A percentile compares a stretch with the other conserved stretches of the same genome.
These are phyloP conservation scores for Zygotorulaspora florentina DNA, from an alignment of 805 yeast species.

Conservation along the genomic window DNA sequence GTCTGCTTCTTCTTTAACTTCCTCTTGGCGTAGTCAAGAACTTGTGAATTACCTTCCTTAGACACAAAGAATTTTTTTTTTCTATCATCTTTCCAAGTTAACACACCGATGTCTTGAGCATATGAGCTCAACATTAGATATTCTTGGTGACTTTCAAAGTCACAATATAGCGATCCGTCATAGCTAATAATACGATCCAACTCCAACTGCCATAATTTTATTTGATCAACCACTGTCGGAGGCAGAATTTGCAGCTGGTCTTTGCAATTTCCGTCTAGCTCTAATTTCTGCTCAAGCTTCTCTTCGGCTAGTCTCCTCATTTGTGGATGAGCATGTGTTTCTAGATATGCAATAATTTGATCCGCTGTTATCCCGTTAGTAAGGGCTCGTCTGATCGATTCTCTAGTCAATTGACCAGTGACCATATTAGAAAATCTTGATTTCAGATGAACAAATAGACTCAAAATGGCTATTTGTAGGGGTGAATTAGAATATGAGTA, in stretches of 20 bases:
- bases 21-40: constrained; percentile 86
- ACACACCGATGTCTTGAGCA: constrained; percentile 87
- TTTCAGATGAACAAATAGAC: constrained; percentile 79
- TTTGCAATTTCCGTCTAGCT: constrained; percentile 46
- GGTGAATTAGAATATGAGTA: constrained; percentile 95
- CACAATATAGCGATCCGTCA: constrained; percentile 84
- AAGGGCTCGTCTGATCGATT: constrained; percentile 80
- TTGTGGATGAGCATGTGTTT: constrained; percentile 91
- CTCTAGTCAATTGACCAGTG: constrained; percentile 88
- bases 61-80: constrained; percentile 80
- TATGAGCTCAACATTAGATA: constrained; percentile 67
- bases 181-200: constrained; percentile 84
- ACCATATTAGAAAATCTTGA: constrained; percentile 89
- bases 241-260: constrained; percentile 66
- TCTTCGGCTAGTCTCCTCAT: constrained; percentile 75
- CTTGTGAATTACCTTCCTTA: constrained; percentile 78
- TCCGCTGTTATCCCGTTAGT: constrained; percentile 90
- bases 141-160: constrained; percentile 73
- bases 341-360: constrained; percentile 83
- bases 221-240: constrained; percentile 96
- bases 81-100: constrained; percentile 76
- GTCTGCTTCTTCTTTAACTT: constrained; percentile 21
- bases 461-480: constrained; percentile 86
- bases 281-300: constrained; percentile 59
- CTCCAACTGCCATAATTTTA: constrained; percentile 93